Percentiles rank a stretch among this genome's conserved stretches.
Evolutionary conservation across 495 filamentous ascomycete genomes (phyloP).

Genomic region (Saxispiralis lemnorum): DNA sequence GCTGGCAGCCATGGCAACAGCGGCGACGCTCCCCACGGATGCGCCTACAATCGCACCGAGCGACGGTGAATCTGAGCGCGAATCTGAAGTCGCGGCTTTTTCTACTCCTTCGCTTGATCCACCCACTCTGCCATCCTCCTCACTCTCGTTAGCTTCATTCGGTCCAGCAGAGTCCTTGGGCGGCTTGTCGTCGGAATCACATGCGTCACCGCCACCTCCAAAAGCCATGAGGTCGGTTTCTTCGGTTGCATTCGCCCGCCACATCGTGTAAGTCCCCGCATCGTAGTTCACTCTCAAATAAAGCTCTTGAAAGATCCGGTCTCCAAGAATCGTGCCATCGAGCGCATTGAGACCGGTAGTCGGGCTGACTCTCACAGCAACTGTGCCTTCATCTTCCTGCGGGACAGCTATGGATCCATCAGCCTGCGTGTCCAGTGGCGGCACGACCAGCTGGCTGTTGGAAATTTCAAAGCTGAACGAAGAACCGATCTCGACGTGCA

Average conservation of each 20-base stretch:
- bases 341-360: constrained; percentile 44
- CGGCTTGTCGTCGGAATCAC: too few relatives aligned
- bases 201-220: too few relatives aligned
- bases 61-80: too few relatives aligned
- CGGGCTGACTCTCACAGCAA: constrained; percentile 51
- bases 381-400: constrained; percentile 49
- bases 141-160: too few relatives aligned
- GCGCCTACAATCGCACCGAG: too few relatives aligned
- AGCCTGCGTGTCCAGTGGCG: constrained; percentile 36
- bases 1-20: too few relatives aligned
- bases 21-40: too few relatives aligned
- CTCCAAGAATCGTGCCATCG: constrained; percentile 17
- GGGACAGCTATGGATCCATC: constrained; percentile 26
- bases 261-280: constrained; percentile 18
- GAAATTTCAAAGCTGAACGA: constrained; percentile 18
- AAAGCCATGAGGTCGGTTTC: constrained; percentile 14
- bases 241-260: constrained; percentile 16
- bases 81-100: too few relatives aligned
- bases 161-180: too few relatives aligned
- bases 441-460: constrained; percentile 25
- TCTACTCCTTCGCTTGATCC: too few relatives aligned
- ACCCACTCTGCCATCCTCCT: too few relatives aligned
- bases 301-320: constrained; percentile 25
- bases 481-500: neutral
- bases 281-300: constrained; percentile 28